These are phyloP conservation scores for Exsudoporus frostii DNA, from an alignment of 768 basidiomycete species.

Conservation along the genomic window DNA sequence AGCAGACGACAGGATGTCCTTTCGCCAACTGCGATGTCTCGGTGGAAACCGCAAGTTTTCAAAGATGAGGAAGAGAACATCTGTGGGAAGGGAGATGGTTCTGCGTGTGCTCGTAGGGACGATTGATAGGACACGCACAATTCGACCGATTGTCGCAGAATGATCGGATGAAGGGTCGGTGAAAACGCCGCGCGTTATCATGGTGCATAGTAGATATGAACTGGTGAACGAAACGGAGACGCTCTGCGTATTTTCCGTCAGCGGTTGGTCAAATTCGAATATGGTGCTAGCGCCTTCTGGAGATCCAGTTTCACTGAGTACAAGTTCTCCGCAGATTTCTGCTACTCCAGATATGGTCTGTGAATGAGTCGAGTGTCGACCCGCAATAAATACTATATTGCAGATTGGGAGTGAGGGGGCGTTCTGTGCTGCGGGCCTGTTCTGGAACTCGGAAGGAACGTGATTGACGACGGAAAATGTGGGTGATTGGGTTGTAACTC, in stretches of 20 bases:
- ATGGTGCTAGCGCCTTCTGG: neutral
- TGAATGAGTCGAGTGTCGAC: neutral
- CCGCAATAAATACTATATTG: neutral
- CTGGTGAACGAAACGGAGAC: slow-evolving; percentile 14
- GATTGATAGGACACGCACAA: neutral
- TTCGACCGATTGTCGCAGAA: slow-evolving; percentile 1
- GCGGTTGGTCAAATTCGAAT: slow-evolving; percentile 7
- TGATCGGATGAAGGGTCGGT: neutral
- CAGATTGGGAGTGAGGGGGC: neutral
- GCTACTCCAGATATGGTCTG: neutral
- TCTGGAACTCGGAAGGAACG: neutral
- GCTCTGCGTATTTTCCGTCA: slow-evolving; percentile 8
- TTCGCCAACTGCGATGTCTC: neutral
- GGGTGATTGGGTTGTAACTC: neutral
- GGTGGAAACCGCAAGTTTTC: neutral
- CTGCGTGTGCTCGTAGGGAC: neutral
- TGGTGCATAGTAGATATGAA: neutral
- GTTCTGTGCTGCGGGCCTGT: neutral
- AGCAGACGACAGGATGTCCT: slow-evolving; percentile 4
- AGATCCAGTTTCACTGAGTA: neutral
- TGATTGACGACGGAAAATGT: neutral
- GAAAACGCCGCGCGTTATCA: neutral
- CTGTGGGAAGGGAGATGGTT: slow-evolving; percentile 3
- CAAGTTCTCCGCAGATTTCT: neutral
- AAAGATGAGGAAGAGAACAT: slow-evolving; percentile 8